phyloP scores from a whole-genome alignment of 768 basidiomycete species.

The Boletus reticuloceps region DNA sequence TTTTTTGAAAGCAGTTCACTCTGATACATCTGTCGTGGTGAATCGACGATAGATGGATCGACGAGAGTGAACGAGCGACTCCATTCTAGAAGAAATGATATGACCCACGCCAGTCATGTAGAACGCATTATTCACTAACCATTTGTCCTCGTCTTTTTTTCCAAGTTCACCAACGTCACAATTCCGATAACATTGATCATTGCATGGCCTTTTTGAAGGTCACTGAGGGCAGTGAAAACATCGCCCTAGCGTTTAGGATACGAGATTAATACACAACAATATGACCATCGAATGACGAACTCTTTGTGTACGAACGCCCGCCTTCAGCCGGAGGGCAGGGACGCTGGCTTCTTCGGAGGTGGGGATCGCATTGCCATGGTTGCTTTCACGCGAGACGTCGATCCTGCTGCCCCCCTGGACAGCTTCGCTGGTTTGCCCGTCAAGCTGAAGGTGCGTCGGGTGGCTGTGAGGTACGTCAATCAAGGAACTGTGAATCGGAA shows the following conservation, averaged over 20 bases:
- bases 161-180: constrained; percentile 17
- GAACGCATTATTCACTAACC: constrained; percentile 20
- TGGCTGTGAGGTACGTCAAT: neutral
- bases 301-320: constrained; percentile 28
- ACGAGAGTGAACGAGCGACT: constrained; percentile 42
- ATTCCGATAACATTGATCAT: constrained; percentile 33
- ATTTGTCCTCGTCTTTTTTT: constrained; percentile 19
- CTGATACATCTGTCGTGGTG: constrained; percentile 23
- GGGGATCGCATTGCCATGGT: neutral
- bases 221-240: constrained; percentile 17
- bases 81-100: constrained; percentile 41
- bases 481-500: neutral
- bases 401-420: neutral
- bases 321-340: constrained; percentile 7
- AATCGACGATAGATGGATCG: constrained; percentile 48
- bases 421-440: neutral
- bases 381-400: neutral
- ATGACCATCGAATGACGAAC: constrained; percentile 13
- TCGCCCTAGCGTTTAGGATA: constrained; percentile 23
- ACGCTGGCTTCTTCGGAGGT: neutral
- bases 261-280: neutral
- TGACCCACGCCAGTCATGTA: neutral
- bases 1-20: constrained; percentile 53
- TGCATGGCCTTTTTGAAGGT: constrained; percentile 11
- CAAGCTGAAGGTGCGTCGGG: neutral